Percentiles rank a stretch among this genome's conserved stretches.
Evolutionary conservation across 371 early-diverging fungal genomes (phyloP).

Genomic region (Mucor saturninus): DNA sequence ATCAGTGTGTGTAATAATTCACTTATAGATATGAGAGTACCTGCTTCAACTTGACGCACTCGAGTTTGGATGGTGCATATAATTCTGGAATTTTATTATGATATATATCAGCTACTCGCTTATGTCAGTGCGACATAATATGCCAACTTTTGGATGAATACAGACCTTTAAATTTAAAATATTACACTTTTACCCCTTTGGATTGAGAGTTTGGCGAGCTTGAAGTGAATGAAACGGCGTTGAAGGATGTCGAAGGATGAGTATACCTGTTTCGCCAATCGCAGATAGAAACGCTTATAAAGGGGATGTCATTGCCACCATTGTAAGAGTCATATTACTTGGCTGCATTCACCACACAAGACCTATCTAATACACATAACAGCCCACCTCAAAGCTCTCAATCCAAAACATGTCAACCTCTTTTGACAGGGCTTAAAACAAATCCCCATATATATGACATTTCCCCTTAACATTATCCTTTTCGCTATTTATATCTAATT

Average conservation of each 20-base stretch:
- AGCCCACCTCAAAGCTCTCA: too few relatives aligned
- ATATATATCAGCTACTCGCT: conserved; percentile 11
- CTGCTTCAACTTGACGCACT: conserved; percentile 13
- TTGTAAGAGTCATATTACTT: too few relatives aligned
- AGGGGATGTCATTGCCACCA: too few relatives aligned
- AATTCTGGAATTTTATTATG: conserved; percentile 5
- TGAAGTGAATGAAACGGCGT: too few relatives aligned
- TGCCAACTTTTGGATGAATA: neutral
- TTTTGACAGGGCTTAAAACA: neutral
- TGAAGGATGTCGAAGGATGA: too few relatives aligned
- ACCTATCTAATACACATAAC: too few relatives aligned
- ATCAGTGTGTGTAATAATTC: conserved; percentile 4
- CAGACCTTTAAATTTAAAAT: too few relatives aligned
- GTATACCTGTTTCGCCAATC: too few relatives aligned
- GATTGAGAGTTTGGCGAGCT: too few relatives aligned
- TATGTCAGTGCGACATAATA: neutral
- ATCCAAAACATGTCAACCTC: neutral
- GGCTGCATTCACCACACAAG: too few relatives aligned
- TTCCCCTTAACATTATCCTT: conserved; percentile 13
- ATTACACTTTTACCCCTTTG: too few relatives aligned
- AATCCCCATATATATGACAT: neutral
- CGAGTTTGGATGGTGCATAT: conserved; percentile 12
- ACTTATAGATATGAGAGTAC: conserved; percentile 8
- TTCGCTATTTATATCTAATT: neutral
- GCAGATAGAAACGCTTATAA: too few relatives aligned